These are phyloP conservation scores for Penicillium concentricum DNA, from an alignment of 2,329 filamentous ascomycete genomes.

Conservation along the genomic window DNA sequence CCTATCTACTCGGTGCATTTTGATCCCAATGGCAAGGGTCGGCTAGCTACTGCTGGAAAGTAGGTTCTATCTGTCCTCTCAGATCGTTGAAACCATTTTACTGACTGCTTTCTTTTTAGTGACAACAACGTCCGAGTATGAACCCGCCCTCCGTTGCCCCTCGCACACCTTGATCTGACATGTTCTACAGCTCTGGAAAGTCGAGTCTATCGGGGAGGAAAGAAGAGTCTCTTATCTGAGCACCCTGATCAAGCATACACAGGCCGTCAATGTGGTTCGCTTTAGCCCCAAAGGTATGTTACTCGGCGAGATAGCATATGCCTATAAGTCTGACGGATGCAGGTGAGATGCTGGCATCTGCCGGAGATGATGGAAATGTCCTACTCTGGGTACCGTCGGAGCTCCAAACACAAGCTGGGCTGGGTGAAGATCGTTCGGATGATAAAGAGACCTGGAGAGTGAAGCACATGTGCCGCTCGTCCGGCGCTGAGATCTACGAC, in stretches of 20 bases:
- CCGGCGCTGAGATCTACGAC: slow-evolving; percentile 95
- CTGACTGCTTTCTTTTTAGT: slow-evolving; percentile 30
- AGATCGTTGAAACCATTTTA: not conserved
- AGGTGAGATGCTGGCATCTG: slow-evolving; percentile 93
- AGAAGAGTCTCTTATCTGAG: slow-evolving; percentile 88
- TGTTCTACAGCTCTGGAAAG: slow-evolving; percentile 73
- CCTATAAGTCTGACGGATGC: slow-evolving; percentile 26
- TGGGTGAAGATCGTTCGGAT: slow-evolving; percentile 82
- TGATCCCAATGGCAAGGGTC: slow-evolving; percentile 85
- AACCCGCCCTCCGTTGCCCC: slow-evolving; percentile 24
- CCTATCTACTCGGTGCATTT: slow-evolving; percentile 98
- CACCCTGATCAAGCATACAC: slow-evolving; percentile 88
- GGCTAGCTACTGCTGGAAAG: slow-evolving; percentile 89
- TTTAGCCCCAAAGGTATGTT: slow-evolving; percentile 84
- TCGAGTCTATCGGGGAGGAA: slow-evolving; percentile 81
- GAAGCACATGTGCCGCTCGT: slow-evolving; percentile 96
- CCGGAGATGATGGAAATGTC: slow-evolving; percentile 95
- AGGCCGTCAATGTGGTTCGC: slow-evolving; percentile 95
- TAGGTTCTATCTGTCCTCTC: slow-evolving; percentile 29
- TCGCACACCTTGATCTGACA: slow-evolving; percentile 37
- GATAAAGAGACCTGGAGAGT: slow-evolving; percentile 97
- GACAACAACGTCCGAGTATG: slow-evolving; percentile 93
- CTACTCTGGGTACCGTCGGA: slow-evolving; percentile 94
- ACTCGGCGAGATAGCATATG: not conserved
- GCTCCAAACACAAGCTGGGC: slow-evolving; percentile 61